Base-by-base conservation (phyloP, 345 rosid species). In the Euclidium syriacum region DNA sequence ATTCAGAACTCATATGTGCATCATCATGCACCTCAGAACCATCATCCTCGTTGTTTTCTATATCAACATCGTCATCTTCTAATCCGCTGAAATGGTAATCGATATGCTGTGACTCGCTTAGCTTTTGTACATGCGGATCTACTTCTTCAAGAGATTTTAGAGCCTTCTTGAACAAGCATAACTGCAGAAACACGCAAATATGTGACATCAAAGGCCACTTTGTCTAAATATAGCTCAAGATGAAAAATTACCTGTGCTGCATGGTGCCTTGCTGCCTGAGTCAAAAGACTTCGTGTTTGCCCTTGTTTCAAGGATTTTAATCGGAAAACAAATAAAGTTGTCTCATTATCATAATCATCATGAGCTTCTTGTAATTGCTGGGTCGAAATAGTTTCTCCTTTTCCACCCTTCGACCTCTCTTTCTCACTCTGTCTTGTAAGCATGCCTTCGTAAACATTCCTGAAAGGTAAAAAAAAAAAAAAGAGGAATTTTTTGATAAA, bases 201-300 rank as follows among this genome's bases (percentile, higher is more conserved):
- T 22, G 27, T 27, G 20, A 9, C 3, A 20, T 30, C 59, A 51
- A 68, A n/a, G n/a, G n/a, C n/a, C n/a, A n/a, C n/a, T n/a, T n/a
- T n/a, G n/a, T n/a, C n/a, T n/a, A n/a, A n/a, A n/a, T n/a, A n/a
- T n/a, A n/a, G 24, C 29, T 2, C 40, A 38, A 25, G 59, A 72
- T 30, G 56, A 71, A 65, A 75, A 88, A 71, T n/a, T n/a, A 95
- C 99, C 99, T 95, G 99, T 75, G 99, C 92, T 62, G 99, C 92
- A 76, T 95, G 96, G 75, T 95, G 99, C 22, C 95, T 80, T 54
- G 95, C 96, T 61, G 96, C 97, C 76, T 95, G 99, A 7, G 97
- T 95, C 39, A 95, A 84, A 67, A 95, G 95, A 79, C 99, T 90
- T 58, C 95, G 84, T 32, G 90, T 84, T 73, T 95, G 99, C 50